Base-by-base conservation (phyloP, 129 eudicot species). In the Pulicaria dysenterica region DNA sequence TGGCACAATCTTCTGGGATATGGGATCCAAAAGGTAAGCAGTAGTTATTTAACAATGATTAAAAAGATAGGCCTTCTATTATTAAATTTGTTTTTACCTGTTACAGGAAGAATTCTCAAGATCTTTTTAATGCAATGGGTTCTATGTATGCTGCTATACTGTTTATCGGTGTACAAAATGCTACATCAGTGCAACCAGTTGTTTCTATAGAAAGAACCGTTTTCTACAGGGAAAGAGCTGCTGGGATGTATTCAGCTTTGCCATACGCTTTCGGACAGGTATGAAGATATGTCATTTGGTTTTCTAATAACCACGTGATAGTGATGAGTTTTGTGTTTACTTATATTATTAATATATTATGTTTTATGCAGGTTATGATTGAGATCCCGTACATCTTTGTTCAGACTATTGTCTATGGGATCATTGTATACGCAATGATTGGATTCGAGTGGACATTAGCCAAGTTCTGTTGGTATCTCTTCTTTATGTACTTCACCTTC, bases 211-310 rank as follows among this genome's bases (percentile, higher is more conserved):
- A 92, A 82, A 85, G 96, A 77, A 89, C 98, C 0, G 98, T 92
- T 13, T 92, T 92, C 56, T 92, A 92, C 63, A 85, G 98, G 68
- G 98, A 92, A 92, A 77, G 95, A 83, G 98, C 98, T n/a, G 94
- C 98, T 24, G 96, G 98, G 58, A 89, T 92, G 98, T 92, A 89
- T 73, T 92, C 98, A 45, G 94, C 98, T 79, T 67, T 89, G 56
- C 96, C 98, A 48, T 92, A 92, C 68, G 98, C 98, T 58, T 85
- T 92, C 48, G 96, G 82, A 60, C 98, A 89, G 88, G 97, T 85
- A 82, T 38, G 36, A 36, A 12, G 3, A n/a, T 49, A 48, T 54
- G 1, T 34, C 44, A 36, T 37, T 45, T 38, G 38, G 58, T 39
- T 10, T 70, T 31, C 15, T 14, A 34, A 2, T 38, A 38, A 57